A percentile compares a stretch with the other conserved stretches of the same genome.
phyloP scores from a whole-genome alignment of 352 stramenopile species.

The Pythium vanterpoolii region DNA sequence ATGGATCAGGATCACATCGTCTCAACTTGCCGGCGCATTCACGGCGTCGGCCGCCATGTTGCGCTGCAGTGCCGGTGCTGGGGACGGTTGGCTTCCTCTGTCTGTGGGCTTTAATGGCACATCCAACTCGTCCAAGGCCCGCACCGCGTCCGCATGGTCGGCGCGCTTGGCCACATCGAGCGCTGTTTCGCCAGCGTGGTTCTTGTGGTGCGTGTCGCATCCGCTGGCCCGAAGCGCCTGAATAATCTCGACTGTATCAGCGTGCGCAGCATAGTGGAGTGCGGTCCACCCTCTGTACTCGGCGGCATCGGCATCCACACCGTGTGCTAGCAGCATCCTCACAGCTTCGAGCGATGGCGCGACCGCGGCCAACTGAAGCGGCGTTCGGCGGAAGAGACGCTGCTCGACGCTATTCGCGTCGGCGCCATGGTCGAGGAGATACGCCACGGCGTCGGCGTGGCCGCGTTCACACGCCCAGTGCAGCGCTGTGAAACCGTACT shows the following conservation, averaged over 20 bases:
- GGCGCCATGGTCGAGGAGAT: constrained; percentile 38
- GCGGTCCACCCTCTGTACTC: constrained; percentile 62
- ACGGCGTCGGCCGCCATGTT: not conserved
- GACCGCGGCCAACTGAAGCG: constrained; percentile 64
- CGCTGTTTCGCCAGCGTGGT: constrained; percentile 14
- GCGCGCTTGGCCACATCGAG: constrained; percentile 14
- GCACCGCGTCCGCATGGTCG: constrained; percentile 1
- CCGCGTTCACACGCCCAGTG: constrained; percentile 71
- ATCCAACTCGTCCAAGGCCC: no score
- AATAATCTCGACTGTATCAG: constrained; percentile 20
- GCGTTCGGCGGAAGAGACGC: constrained; percentile 62
- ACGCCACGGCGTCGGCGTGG: constrained; percentile 23
- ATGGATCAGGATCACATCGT: not conserved
- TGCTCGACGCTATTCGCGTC: constrained; percentile 57
- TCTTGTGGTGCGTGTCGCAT: constrained; percentile 3
- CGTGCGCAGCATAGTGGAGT: constrained; percentile 55
- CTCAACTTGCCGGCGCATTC: not conserved
- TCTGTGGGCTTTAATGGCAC: no score
- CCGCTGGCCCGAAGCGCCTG: constrained; percentile 3
- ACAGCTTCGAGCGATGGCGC: constrained; percentile 33
- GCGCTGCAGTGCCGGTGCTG: no score
- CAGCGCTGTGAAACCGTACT: constrained; percentile 68
- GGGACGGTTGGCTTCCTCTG: no score
- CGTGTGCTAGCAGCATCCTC: constrained; percentile 33
- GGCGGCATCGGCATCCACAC: constrained; percentile 32